Conservation (phyloP, 352 stramenopile genomes). For the Phytophthora pinifolia region DNA sequence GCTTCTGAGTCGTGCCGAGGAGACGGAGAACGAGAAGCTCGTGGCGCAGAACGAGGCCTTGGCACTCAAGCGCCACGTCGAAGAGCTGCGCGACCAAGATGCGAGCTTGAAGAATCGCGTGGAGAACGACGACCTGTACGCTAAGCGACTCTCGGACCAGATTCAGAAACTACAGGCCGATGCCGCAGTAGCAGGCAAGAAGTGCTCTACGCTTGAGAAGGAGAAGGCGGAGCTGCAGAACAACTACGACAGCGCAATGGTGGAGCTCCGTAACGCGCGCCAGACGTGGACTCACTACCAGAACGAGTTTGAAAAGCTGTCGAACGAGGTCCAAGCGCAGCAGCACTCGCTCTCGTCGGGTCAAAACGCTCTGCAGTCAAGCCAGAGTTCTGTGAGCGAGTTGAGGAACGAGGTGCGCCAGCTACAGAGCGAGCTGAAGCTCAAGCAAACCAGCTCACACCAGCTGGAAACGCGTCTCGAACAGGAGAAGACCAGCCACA, state of each 20-base stretch:
- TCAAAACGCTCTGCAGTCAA: constrained; percentile 56
- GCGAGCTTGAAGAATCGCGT: constrained; percentile 52
- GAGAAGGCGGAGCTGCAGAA: constrained; percentile 51
- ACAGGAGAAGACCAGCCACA: constrained; percentile 60
- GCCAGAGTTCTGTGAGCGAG: constrained; percentile 53
- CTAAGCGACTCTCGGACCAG: constrained; percentile 52
- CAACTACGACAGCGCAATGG: constrained; percentile 52
- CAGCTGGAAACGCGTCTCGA: constrained; percentile 68
- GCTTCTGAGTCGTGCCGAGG: constrained; percentile 46
- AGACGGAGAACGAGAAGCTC: constrained; percentile 69
- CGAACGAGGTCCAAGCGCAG: constrained; percentile 57
- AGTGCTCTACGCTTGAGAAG: constrained; percentile 43
- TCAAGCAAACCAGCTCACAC: constrained; percentile 50
- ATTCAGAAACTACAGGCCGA: constrained; percentile 52
- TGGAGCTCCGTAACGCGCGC: constrained; percentile 58
- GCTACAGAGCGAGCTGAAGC: constrained; percentile 59
- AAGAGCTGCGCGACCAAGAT: constrained; percentile 72
- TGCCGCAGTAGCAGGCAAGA: constrained; percentile 31
- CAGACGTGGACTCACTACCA: constrained; percentile 72
- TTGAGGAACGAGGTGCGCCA: constrained; percentile 62
- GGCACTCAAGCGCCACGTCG: constrained; percentile 50
- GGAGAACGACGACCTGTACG: constrained; percentile 46
- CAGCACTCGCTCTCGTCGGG: constrained; percentile 62
- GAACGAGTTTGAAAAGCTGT: constrained; percentile 73
- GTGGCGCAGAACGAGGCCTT: constrained; percentile 63